Evolutionary conservation across 2,329 filamentous ascomycete genomes (phyloP), one percentile per base, ranked within the genome.

Genomic region (Capronia americana): DNA sequence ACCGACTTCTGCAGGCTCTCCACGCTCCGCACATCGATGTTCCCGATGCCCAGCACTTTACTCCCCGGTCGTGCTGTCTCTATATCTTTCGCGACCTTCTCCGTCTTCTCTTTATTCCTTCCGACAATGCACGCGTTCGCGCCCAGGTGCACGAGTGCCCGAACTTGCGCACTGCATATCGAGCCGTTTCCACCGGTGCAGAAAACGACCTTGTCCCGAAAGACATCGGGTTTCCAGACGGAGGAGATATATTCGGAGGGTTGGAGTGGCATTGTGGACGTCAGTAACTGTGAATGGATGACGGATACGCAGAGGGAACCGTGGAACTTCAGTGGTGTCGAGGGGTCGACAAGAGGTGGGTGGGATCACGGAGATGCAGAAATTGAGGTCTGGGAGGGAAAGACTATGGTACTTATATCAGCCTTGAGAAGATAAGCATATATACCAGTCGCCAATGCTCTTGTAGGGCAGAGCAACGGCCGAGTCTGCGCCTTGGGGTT

Each of bases 111-210:
- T 53, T 90, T 86, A 77, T 92, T 97, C 72, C 95, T 90, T 48
- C 95, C 95, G 64, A 98, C 87, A 75, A 99, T 98, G 79, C 92
- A 96, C 57, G 95, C 95, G 74, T 98, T 90, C 53, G 93, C 94
- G 61, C 95, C 95, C 7, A 99, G 88, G 69, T 93, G 87, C 26
- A 99, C 93, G 66, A 99, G 83, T 3, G 95, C 95, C 70, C 93
- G 87, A 34, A 96, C 95, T 82, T 98, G 95, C 63, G 92, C 93
- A 73, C 91, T 95, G 82, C 95, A 97, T 75, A 99, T 98, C 28
- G 91, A 90, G 63, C 95, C 94, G 4, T 93, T 93, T 60, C 95
- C 95, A 65, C 95, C 95, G 3, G 95, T 99, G 75, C 96, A 96
- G 80, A 98, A 97, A 72, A 94, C 87, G 53, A 98, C 93, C 75